Percentiles rank a stretch among this genome's conserved stretches.
Conservation (phyloP, 805 yeast genomes). For the Candida hungchunana region DNA sequence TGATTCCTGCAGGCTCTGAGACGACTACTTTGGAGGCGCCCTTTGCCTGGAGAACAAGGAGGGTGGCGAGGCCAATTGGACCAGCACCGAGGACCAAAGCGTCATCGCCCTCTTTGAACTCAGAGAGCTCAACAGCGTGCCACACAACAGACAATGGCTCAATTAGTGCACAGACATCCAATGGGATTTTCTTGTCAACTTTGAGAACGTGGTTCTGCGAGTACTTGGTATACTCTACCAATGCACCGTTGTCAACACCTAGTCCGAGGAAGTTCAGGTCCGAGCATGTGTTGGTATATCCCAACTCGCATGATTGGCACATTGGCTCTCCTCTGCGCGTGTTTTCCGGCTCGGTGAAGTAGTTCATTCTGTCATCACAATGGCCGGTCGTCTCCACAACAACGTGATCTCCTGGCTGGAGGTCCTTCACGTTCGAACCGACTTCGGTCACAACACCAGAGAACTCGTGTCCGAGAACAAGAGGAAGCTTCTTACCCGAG, state of each 20-base stretch:
- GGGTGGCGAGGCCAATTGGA: conserved; percentile 57
- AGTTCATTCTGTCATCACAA: conserved; percentile 34
- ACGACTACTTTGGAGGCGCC: conserved; percentile 49
- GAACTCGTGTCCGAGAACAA: conserved; percentile 60
- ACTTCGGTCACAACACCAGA: conserved; percentile 53
- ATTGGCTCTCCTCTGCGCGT: conserved; percentile 16
- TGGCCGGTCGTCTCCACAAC: conserved; percentile 50
- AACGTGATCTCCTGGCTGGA: conserved; percentile 51
- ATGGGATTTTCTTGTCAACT: conserved; percentile 37
- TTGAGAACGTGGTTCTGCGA: conserved; percentile 36
- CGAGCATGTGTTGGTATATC: conserved; percentile 43
- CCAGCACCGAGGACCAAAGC: conserved; percentile 58
- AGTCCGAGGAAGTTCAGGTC: conserved; percentile 43
- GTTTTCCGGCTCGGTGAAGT: conserved; percentile 24
- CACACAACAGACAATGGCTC: conserved; percentile 57
- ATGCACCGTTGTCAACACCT: conserved; percentile 46
- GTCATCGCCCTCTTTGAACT: conserved; percentile 39
- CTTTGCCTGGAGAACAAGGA: conserved; percentile 50
- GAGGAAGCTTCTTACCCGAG: conserved; percentile 41
- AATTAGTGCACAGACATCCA: conserved; percentile 52
- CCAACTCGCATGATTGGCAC: conserved; percentile 42
- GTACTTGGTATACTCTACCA: conserved; percentile 42
- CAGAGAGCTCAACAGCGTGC: conserved; percentile 50
- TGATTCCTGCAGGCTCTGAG: conserved; percentile 55
- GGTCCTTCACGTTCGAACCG: conserved; percentile 45